A percentile compares a stretch with the other conserved stretches of the same genome.
Conservation (phyloP, 257 asterid genomes). For the Oldenlandia corymbosa region DNA sequence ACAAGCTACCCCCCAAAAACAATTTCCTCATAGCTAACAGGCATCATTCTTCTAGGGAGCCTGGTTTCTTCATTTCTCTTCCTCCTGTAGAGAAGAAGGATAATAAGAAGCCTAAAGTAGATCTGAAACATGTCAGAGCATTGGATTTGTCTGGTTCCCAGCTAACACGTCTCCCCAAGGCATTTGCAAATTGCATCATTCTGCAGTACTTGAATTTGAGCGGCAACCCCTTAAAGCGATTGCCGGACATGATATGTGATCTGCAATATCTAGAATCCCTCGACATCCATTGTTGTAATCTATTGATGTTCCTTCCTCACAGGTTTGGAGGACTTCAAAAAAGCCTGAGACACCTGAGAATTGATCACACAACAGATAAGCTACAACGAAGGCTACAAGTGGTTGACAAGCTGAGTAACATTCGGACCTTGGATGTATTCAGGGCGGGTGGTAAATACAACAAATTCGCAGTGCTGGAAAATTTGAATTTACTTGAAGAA, state of each 20-base stretch:
- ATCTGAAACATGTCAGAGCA: not conserved
- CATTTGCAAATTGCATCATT: conserved; percentile 8
- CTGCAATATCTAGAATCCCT: conserved; percentile 3
- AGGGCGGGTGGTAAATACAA: not conserved
- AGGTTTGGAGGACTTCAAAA: conserved; percentile 4
- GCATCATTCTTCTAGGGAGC: not conserved
- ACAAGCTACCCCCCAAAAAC: no score
- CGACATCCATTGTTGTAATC: not conserved
- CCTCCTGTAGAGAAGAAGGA: no score
- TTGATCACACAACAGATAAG: not conserved
- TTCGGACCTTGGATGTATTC: not conserved
- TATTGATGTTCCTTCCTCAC: conserved; percentile 6
- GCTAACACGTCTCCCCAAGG: not conserved
- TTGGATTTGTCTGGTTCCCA: not conserved
- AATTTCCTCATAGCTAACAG: no score
- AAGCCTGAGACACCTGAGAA: conserved; percentile 14
- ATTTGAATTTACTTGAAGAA: not conserved
- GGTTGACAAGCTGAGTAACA: conserved; percentile 5
- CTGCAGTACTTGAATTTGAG: conserved; percentile 16
- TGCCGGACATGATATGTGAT: conserved; percentile 10
- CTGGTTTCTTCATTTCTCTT: no score
- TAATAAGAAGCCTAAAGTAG: not conserved
- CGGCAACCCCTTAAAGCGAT: not conserved
- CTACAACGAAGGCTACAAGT: not conserved
- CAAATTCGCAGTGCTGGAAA: not conserved